Evolutionary conservation across 768 basidiomycete genomes (phyloP), one percentile per base, ranked within the genome.

Genomic region (Amanita inopinata): DNA sequence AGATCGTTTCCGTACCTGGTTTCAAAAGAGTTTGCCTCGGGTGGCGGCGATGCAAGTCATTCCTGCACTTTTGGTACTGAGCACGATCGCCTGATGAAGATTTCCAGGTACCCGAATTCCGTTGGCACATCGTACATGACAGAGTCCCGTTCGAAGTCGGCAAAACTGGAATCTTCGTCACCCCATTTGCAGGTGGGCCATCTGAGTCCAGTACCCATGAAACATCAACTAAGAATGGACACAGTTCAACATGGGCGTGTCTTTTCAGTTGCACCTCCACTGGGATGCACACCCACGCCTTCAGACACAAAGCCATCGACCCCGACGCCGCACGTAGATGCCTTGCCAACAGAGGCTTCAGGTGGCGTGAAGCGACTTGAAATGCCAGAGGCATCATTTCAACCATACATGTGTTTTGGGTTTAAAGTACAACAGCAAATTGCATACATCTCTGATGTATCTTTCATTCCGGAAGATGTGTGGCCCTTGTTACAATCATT

Each of bases 1-100:
- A 62, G 74, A 44, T 66, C 83, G 3, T 91, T 89, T 61, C 89
- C 89, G 9, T 93, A 92, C 60, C 71, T 91, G 17, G 80, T 88
- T 12, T 63, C 76, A 4, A 83, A 74, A 53, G 80, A 82, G 46
- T 78, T 74, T 49, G 83, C 83, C 1, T 80, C 84, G n/a, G 82
- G 86, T 40, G 78, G 84, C 24, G 84, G 84, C 28, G 83, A 83
- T 62, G 85, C 83, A 51, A 50, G 70, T 58, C 22, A 22, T 8
- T 31, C 31, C 31, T 3, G 11, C 38, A 20, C 18, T 33, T 17
- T 23, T 6, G 37, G 7, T 31, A 36, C 23, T 43, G n/a, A 19
- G 12, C 11, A 25, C 3, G 24, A 30, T 37, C 34, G 6, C 11
- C 27, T n/a, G 12, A 12, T 18, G 25, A 17, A 22, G 11, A 28